Base-by-base conservation (phyloP, 2,329 filamentous ascomycete genomes). In the Hypoxylon sp. region DNA sequence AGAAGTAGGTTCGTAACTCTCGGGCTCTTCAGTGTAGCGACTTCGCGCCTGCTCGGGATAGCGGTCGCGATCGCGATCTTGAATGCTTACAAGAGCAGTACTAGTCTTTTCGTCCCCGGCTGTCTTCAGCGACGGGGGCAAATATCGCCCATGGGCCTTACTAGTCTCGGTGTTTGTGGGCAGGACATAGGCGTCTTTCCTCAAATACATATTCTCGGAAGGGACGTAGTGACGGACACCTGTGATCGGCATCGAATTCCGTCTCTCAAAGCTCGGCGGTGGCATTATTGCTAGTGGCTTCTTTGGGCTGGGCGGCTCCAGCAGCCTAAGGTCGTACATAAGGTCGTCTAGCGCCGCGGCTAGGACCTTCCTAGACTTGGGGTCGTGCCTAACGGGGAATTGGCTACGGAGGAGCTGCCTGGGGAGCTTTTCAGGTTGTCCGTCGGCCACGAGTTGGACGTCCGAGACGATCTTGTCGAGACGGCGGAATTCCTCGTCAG, bases 331-430 rank as follows among this genome's bases (percentile, higher is more conserved):
- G n/a, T 74, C 73, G 49, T 68, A 66, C 14, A 75, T 62, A 21
- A 77, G 58, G 36, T 85, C 82, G 30, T 83, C 82, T 17, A 94
- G 82, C 1, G 87, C 85, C 46, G 86, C 83, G 17, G 89, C 86
- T 7, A 94, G 80, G 19, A 87, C 80, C 67, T 89, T 86, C 60
- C 88, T 86, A 0, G 87, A 82, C 32, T 86, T 81, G 0, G 84
- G 74, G 70, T 93, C 88, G 0, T 86, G 82, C 6, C 79, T 78
- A 0, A 82, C 81, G 0, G 93, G 93, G 41, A 97, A 87, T 2
- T 96, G 83, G 56, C 91, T 86, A 43, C 93, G 85, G 0, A 92
- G 90, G 2, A 97, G 84, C 72, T 94, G 90, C 70, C 93, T 93
- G 0, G 93, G 94, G 60, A 97, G 90, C 2, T 91, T 84, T 78